phyloP scores from a whole-genome alignment of 75 land plant genomes.

The Cryptomeria japonica region DNA sequence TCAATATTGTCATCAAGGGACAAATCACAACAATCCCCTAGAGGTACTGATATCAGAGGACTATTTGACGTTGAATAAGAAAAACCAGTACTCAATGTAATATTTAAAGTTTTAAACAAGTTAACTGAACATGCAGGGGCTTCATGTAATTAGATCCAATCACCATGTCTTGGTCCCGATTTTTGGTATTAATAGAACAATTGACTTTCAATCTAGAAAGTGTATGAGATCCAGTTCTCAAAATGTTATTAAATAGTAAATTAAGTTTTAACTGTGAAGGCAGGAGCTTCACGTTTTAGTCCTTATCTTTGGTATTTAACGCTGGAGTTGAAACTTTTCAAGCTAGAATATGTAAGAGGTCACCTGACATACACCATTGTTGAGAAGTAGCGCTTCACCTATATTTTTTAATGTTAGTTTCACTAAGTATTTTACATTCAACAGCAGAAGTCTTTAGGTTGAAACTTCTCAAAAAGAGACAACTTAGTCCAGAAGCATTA shows the following conservation, averaged over 20 bases:
- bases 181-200: background rate
- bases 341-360: background rate
- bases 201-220: background rate
- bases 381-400: background rate
- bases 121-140: background rate
- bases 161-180: background rate
- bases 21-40: background rate
- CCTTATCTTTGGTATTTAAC: background rate
- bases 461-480: background rate
- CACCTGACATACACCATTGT: background rate
- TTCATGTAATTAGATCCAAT: background rate
- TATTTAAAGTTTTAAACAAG: background rate
- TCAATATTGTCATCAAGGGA: background rate
- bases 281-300: background rate
- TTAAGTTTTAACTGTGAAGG: background rate
- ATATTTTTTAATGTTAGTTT: background rate
- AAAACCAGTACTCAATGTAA: background rate
- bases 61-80: background rate
- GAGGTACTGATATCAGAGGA: background rate
- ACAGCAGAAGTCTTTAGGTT: background rate
- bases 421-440: background rate
- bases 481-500: background rate
- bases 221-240: background rate
- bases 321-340: background rate
- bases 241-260: background rate